Evolutionary conservation across 441 rosid species (phyloP), one percentile per base, ranked within the genome.

Genomic region (Eutrema salsugineum): DNA sequence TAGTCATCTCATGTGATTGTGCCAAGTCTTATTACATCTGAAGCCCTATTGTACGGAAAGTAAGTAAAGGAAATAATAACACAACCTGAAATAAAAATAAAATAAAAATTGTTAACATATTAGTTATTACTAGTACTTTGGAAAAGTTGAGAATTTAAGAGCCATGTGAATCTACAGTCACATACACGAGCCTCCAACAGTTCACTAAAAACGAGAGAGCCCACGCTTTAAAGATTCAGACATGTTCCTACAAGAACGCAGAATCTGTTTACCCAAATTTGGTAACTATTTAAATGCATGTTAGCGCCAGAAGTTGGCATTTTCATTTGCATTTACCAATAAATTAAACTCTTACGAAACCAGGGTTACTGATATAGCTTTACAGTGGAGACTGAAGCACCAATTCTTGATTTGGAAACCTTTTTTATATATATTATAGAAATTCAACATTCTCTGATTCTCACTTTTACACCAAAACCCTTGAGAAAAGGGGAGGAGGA

Each of bases 131-230:
- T 22, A 2, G 15, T 11, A 22, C 24, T 22, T 15, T 55, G 30
- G 7, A 48, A 73, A 50, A 14, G 32, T 15, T 6, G 73, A 66
- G 56, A 67, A 74, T 66, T 74, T 61, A 69, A 76, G 61, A 63
- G 75, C 33, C 79, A 76, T 76, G 79, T 76, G 79, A 76, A 63
- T 40, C 36, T 46, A 76, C 79, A 76, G 79, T 76, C 14, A 55
- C 5, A 58, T 27, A 54, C 76, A 39, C 38, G 44, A 75, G 68
- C 24, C 64, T 51, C 36, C 68, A 44, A 53, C 33, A 60, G 49
- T 30, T 58, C 67, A 59, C 68, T 50, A 44, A 75, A 75, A 62
- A 36, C 43, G 70, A 61, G 79, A 62, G 65, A 62, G 66, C 14
- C 51, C 15, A 66, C 51, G 63, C 70, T 63, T 55, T 28, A 46